Base-by-base conservation (phyloP, 345 rosid genomes). In the Dovyalis caffra region DNA sequence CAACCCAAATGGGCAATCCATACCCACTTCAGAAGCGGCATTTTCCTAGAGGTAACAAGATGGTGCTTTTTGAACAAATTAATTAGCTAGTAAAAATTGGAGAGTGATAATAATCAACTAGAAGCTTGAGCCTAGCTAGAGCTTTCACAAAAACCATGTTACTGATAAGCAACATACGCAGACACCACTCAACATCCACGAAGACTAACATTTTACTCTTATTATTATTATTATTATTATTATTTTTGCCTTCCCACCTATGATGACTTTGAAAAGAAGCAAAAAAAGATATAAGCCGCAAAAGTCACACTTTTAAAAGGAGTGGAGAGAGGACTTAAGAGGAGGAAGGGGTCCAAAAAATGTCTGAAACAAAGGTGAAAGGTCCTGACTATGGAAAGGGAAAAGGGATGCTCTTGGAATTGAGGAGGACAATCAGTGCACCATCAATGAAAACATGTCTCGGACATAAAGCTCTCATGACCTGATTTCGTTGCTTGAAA, bases 391-490 rank as follows among this genome's bases (percentile, higher is more conserved):
- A 28, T 57, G 61, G 80, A 78, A 84, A 68, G 76, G 65, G 72
- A 72, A 80, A 78, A 16, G 53, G 32, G 53, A 35, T 74, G 76
- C 87, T 84, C 84, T 82, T 69, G 80, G 26, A 78, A 77, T 74
- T 57, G 71, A 72, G 28, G 47, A 76, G 85, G 81, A 78, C 81
- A 78, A 67, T 62, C 45, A 20, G 70, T 28, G 75, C 81, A 74
- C 63, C 66, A 40, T 31, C 47, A 67, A 26, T 38, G 66, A 76
- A 73, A 69, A 83, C 78, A 77, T 74, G 80, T 68, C 70, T 80
- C 67, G 11, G 77, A 79, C 79, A 49, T 73, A 64, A 76, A 78
- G 51, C 29, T 6, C 45, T 40, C 38, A 14, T 43, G 14, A 23
- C 29, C 28, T 26, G 23, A n/a, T 25, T 63, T 53, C 12, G 49